phyloP scores from a whole-genome alignment of 345 rosid genomes.

The Eucalyptus curtisii region DNA sequence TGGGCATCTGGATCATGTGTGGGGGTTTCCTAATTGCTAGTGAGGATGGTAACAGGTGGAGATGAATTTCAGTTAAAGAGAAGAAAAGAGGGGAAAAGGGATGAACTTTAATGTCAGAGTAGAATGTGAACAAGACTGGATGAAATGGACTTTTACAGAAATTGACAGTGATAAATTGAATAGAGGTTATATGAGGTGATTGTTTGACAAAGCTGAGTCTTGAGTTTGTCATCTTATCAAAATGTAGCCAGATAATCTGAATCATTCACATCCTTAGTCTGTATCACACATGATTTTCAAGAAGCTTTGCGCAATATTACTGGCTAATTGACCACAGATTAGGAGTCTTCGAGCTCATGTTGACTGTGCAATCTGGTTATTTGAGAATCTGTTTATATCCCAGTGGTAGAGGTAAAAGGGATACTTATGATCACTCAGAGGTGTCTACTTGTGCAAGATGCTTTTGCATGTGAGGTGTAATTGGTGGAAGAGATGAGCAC shows the following conservation, averaged over 20 bases:
- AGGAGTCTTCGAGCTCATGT: neutral
- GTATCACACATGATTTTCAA: neutral
- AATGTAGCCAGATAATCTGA: neutral
- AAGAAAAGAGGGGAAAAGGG: neutral
- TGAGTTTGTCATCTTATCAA: neutral
- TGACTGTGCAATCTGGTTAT: neutral
- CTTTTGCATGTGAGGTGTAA: neutral
- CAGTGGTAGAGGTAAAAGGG: neutral
- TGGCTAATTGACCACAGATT: neutral
- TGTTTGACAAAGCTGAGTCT: neutral
- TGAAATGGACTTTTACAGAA: neutral
- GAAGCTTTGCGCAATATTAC: neutral
- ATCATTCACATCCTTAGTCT: neutral
- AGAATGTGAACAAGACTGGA: neutral
- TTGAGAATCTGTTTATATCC: neutral
- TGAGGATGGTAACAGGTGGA: neutral
- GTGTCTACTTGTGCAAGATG: neutral
- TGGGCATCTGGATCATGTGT: neutral
- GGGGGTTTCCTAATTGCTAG: neutral
- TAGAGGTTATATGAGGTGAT: neutral
- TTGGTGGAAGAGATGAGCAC: neutral
- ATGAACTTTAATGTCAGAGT: neutral
- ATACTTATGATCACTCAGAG: conserved; percentile 10
- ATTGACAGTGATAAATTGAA: neutral
- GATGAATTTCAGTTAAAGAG: neutral